A percentile compares a stretch with the other conserved stretches of the same genome.
phyloP scores from a whole-genome alignment of 345 rosid genomes.

The Lumnitzera racemosa region DNA sequence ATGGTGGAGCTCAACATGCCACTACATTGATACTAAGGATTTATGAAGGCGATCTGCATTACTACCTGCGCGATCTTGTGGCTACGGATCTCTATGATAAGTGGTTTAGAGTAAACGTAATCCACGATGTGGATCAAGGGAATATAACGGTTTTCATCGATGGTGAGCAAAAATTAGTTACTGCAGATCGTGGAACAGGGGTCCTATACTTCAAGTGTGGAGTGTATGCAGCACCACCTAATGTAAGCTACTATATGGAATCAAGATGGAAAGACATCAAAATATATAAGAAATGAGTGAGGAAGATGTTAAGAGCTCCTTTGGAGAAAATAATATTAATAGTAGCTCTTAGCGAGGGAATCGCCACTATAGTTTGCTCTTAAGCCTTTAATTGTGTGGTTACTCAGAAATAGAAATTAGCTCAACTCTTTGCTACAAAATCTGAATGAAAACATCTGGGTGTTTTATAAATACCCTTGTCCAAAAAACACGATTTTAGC shows the following conservation, averaged over 20 bases:
- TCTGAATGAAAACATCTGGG: no score
- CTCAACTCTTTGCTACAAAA: no score
- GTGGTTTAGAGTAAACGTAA: slow-evolving; percentile 35
- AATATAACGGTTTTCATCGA: slow-evolving; percentile 20
- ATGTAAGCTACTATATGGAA: slow-evolving; percentile 28
- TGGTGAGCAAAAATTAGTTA: slow-evolving; percentile 14
- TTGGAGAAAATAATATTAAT: no score
- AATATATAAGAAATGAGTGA: slow-evolving; percentile 18
- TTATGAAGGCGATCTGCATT: slow-evolving; percentile 24
- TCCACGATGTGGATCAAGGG: slow-evolving; percentile 29
- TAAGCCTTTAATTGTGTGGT: no score
- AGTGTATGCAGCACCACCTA: slow-evolving; percentile 22
- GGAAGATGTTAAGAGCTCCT: not conserved
- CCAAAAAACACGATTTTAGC: no score
- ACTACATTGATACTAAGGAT: slow-evolving; percentile 27
- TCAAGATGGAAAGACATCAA: slow-evolving; percentile 34
- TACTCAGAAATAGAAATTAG: no score
- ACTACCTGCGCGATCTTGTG: slow-evolving; percentile 16
- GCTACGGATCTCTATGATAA: slow-evolving; percentile 16
- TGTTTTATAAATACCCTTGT: no score
- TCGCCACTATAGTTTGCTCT: no score
- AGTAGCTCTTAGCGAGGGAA: no score
- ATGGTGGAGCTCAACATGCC: slow-evolving; percentile 19
- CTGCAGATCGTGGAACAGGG: slow-evolving; percentile 14
- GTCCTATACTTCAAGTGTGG: slow-evolving; percentile 32